Evolutionary conservation across 257 asterid species (phyloP).

Genomic region (Solanum raphanifolium): DNA sequence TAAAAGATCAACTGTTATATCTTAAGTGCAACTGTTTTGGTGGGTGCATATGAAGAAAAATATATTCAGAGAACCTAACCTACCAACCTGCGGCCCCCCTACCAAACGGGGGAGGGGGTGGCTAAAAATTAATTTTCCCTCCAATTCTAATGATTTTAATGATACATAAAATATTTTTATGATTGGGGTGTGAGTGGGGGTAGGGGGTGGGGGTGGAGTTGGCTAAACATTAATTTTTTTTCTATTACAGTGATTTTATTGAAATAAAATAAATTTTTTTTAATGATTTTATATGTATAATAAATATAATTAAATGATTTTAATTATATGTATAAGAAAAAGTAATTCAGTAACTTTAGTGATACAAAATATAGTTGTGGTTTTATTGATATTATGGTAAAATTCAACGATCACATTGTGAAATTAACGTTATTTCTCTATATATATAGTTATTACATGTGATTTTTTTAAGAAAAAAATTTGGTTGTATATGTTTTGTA

Average conservation of each 20-base stretch:
- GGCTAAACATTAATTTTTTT: not conserved
- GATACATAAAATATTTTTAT: not conserved
- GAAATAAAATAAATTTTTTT: not conserved
- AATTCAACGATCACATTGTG: not conserved
- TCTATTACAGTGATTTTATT: not conserved
- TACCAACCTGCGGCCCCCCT: not conserved
- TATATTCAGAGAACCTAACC: not conserved
- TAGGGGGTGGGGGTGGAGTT: not conserved
- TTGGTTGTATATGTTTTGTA: not conserved
- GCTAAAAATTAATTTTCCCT: not conserved
- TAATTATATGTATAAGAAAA: not conserved
- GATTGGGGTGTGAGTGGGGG: not conserved
- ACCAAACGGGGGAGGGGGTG: not conserved
- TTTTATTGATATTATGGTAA: not conserved
- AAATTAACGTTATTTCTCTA: not conserved
- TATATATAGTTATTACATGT: not conserved
- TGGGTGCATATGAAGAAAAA: not conserved
- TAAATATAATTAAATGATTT: not conserved
- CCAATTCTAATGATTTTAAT: not conserved
- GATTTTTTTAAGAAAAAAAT: not conserved
- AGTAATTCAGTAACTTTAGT: not conserved
- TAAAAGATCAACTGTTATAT: not conserved
- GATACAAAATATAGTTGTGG: not conserved
- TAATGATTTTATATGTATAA: not conserved
- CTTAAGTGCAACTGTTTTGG: slow-evolving; percentile 1